Base-by-base conservation (phyloP, 1,139 yeast genomes). In the Sugiyamaella castrensis region DNA sequence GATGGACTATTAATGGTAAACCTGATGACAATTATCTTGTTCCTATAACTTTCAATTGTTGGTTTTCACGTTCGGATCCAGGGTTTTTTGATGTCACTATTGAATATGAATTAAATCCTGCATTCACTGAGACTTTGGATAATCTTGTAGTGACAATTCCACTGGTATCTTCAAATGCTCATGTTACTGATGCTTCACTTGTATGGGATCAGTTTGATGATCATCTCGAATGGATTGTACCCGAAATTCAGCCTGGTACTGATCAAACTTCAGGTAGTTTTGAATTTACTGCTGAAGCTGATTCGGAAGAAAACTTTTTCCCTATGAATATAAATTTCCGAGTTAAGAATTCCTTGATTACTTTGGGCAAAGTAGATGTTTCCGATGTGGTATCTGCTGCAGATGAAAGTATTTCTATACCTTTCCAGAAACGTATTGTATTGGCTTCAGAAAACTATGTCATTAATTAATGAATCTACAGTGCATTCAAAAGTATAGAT, bases 301-400 rank as follows among this genome's bases (percentile, higher is more conserved):
- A 75, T 43, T 82, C 80, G 53, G 98, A 92, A 68, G 96, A 89
- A 55, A 78, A 83, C 16, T 75, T 92, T 62, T 91, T 89, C 86
- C 98, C 98, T 55, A 81, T 92, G 76, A 80, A 80, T 58, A 77
- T 87, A 36, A 68, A 71, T 48, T 82, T 83, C 65, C 57, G 58
- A 19, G 66, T 70, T 41, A 65, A 66, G 49, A 71, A 66, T 24
- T 65, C 67, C 35, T 47, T 58, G 33, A 57, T 67, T 33, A 71
- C 77, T 16, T 64, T 76, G 49, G 77, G 80, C 47, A 69, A 71
- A 39, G 73, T 80, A 40, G 73, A 69, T 46, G 74, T 79, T 40
- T 60, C 66, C n/a, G 74, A 69, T 48, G 74, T 77, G 46, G 71
- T 69, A 13, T 65, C 68, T 26, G 67, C 69, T 16, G 57, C 58